Base-by-base conservation (phyloP, 225 moss, liverwort and hornwort species). In the Polytrichum commune region DNA sequence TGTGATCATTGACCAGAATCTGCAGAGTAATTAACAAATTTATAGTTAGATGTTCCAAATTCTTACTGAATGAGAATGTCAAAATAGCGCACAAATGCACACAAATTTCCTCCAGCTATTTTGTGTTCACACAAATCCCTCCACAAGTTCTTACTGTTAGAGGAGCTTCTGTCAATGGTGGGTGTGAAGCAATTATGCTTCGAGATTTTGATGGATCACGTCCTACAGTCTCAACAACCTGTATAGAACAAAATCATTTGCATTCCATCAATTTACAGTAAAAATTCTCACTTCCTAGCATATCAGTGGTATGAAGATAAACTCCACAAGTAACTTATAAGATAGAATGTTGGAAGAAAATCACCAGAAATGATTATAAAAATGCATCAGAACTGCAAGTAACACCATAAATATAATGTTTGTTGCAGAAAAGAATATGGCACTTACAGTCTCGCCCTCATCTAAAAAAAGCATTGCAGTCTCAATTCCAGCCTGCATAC, bases 221-320 rank as follows among this genome's bases (percentile, higher is more conserved):
- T 71, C 95, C 95, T 19, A 91, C 93, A 53, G 91, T 93, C 78
- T 88, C 91, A 73, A 96, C 87, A 73, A 96, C 91, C 93, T 93
- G 91, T 78, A 84, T 63, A 80, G 29, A 5, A 53, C 53, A 26
- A 60, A 46, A 46, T 16, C 46, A 46, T 46, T 46, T 16, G 46
- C 54, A 13, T 23, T 55, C 6, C 28, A 33, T 33, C 38, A 38
- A 46, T 13, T 46, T 16, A 13, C 46, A 46, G 46, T 46, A 46
- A 35, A 46, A 13, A 13, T 38, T 46, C 46, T 46, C 46, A 4
- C 46, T 13, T 13, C 46, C 46, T 35, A 46, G 46, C 16, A 46
- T 46, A 46, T 46, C 46, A 46, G 13, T 46, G 46, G 13, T 46
- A 46, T 16, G 13, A 46, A 46, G 13, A 46, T 46, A 38, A 38